phyloP scores from a whole-genome alignment of 257 asterid genomes.

The Nicotiana undulata region DNA sequence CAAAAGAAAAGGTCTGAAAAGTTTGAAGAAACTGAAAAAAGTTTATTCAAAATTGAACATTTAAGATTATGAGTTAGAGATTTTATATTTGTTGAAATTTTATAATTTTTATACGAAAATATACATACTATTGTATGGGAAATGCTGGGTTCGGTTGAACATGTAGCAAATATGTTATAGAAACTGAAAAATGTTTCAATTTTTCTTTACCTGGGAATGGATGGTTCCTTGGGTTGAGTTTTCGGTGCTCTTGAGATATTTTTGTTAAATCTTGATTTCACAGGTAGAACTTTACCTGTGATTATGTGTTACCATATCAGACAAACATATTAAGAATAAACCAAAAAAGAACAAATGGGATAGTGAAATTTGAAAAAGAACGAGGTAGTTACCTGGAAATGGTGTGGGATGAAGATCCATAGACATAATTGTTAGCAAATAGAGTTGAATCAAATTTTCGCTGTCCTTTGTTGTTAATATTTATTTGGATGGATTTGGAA shows the following conservation, averaged over 20 bases:
- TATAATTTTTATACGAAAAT: too few species aligned
- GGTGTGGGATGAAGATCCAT: constrained; percentile 59
- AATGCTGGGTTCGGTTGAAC: too few species aligned
- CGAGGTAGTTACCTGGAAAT: constrained; percentile 30
- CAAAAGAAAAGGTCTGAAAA: too few species aligned
- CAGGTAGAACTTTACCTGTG: constrained; percentile 34
- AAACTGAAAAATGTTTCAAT: background rate
- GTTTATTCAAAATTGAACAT: too few species aligned
- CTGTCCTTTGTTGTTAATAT: background rate
- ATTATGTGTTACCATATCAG: background rate
- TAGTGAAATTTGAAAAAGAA: background rate
- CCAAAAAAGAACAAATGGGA: background rate
- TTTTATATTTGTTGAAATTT: too few species aligned
- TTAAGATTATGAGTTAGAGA: too few species aligned
- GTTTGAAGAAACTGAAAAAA: too few species aligned
- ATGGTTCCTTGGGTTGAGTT: constrained; percentile 21
- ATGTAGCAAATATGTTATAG: too few species aligned
- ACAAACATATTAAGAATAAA: background rate
- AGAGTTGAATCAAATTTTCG: background rate
- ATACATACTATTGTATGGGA: too few species aligned
- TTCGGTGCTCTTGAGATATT: constrained; percentile 30
- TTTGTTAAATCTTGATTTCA: constrained; percentile 25
- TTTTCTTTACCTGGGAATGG: constrained; percentile 24
- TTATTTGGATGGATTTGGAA: background rate
- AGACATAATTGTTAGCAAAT: background rate